Evolutionary conservation across 306 rosid genomes (phyloP), one percentile per base, ranked within the genome.

Genomic region (Leucaena leucocephala): DNA sequence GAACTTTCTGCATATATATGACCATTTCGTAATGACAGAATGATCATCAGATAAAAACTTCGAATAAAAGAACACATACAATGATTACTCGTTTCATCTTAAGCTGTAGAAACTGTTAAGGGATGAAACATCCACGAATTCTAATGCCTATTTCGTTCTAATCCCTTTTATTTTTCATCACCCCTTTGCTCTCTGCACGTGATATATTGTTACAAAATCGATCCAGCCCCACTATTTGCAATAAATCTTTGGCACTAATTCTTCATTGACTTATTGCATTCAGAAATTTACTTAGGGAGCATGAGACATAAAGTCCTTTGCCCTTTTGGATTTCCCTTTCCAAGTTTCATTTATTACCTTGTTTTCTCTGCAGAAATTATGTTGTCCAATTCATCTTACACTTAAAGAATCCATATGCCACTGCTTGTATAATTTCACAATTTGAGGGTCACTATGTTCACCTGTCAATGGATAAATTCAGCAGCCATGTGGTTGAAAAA

Each of bases 401-500:
- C 44, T 78, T 83, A 5, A 52, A 55, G 71, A 84, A 75, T 66
- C 91, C 89, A 42, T 85, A 85, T 49, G 93, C 88, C 58, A 82
- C 80, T 3, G 15, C 87, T 76, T 75, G 61, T 54, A 59, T 91
- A 72, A 73, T 71, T n/a, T 65, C 46, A 21, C 88, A 86, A 71
- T 88, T 89, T 67, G 84, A 85, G 61, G 93, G 92, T 36, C 87
- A 85, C 69, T 91, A 81, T 58, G 85, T 76, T 34, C 81, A 81
- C 71, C 79, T 91, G 71, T 89, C 97, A 11, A 84, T 46, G 50
- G 93, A 91, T 86, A 91, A 89, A 88, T 91, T 83, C 77, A 82
- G 97, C 76, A 91, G 97, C 74, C 93, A 89, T 52, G 97, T 91
- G 80, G 84, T 91, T 67, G 93, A 91, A 83, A 91, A 86, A 86